Conservation (phyloP, 306 rosid genomes). For the Acacia crassicarpa region DNA sequence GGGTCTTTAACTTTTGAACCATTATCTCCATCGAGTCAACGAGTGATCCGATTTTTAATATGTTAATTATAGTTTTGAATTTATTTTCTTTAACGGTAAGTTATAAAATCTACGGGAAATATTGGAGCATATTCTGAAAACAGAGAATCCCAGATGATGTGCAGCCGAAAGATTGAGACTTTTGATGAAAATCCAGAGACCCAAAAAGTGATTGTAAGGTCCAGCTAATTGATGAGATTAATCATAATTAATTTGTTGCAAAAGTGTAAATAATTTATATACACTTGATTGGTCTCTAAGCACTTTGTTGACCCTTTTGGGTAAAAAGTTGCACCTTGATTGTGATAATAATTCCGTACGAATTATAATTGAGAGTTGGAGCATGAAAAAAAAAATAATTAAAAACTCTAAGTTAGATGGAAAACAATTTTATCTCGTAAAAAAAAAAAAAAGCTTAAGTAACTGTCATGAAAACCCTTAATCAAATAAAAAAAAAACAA, state of each 20-base stretch:
- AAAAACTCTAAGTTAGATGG: too few species aligned
- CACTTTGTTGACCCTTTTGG: neutral
- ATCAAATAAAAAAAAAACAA: too few species aligned
- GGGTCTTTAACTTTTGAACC: too few species aligned
- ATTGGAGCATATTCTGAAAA: neutral
- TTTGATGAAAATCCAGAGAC: neutral
- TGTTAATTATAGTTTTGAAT: neutral
- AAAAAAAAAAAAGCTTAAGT: too few species aligned
- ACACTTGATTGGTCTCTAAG: neutral
- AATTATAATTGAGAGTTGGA: too few species aligned
- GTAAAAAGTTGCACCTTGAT: neutral
- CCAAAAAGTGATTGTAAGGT: neutral
- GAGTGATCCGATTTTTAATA: too few species aligned
- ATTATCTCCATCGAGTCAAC: too few species aligned
- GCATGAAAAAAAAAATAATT: too few species aligned
- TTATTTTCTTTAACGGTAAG: neutral
- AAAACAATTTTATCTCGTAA: too few species aligned
- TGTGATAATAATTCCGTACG: neutral
- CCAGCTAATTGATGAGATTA: neutral
- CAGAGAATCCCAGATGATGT: neutral
- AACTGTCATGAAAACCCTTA: too few species aligned
- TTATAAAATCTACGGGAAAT: too few species aligned
- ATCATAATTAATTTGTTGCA: neutral
- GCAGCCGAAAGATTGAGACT: neutral
- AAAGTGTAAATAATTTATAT: neutral